phyloP scores from a whole-genome alignment of 352 stramenopile species.

The Phytophthora ohioensis region DNA sequence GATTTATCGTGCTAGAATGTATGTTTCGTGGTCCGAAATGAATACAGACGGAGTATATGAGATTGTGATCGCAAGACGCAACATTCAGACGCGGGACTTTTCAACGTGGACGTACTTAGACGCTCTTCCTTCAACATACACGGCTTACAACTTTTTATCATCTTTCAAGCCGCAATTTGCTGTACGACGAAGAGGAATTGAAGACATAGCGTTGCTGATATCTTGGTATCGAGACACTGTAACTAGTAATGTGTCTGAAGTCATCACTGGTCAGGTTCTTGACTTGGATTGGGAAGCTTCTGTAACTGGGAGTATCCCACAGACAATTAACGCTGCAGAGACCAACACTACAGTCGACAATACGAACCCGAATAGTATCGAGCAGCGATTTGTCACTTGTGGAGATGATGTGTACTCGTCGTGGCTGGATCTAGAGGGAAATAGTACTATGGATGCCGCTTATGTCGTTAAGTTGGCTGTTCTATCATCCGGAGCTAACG shows the following conservation, averaged over 20 bases:
- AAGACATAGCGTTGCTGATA: constrained; percentile 58
- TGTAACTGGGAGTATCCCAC: constrained; percentile 40
- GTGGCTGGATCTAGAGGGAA: constrained; percentile 49
- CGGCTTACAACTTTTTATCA: constrained; percentile 52
- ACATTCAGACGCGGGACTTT: constrained; percentile 61
- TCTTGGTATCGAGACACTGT: constrained; percentile 67
- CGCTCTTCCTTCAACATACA: constrained; percentile 34
- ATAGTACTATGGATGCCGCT: not conserved
- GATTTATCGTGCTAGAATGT: constrained; percentile 68
- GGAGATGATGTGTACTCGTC: constrained; percentile 53
- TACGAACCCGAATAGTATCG: constrained; percentile 34
- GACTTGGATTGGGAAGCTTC: constrained; percentile 57
- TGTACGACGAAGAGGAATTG: constrained; percentile 57
- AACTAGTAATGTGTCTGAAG: constrained; percentile 50
- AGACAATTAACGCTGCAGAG: constrained; percentile 28
- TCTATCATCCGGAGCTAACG: constrained; percentile 19
- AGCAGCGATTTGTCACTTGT: constrained; percentile 45
- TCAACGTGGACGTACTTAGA: constrained; percentile 66
- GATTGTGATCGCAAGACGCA: constrained; percentile 57
- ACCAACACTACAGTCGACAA: constrained; percentile 19
- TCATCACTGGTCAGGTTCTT: constrained; percentile 54
- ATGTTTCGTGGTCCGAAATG: constrained; percentile 67
- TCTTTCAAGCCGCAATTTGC: constrained; percentile 50
- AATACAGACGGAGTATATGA: constrained; percentile 48
- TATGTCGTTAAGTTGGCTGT: constrained; percentile 37